Percentiles rank a stretch among this genome's conserved stretches.
Conservation (phyloP, 371 early-diverging fungal genomes). For the Parasitella parasitica region DNA sequence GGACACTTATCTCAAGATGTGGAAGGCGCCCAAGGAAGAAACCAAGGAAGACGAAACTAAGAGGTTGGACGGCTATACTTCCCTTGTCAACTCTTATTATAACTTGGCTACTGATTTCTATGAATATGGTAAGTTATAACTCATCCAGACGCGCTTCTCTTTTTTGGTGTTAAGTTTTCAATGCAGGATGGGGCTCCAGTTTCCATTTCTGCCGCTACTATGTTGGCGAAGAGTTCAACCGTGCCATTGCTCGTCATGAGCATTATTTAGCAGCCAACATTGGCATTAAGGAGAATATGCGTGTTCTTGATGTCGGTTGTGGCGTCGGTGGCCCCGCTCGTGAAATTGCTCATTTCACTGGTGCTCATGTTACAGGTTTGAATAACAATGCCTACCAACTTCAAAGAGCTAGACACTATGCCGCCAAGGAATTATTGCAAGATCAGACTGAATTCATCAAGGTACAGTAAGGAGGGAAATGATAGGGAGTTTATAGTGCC, state of each 20-base stretch:
- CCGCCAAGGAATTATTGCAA: slow-evolving; percentile 63
- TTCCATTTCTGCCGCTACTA: slow-evolving; percentile 91
- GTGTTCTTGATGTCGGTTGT: slow-evolving; percentile 87
- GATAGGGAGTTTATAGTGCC: neutral
- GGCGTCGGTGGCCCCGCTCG: slow-evolving; percentile 95
- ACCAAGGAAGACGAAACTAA: slow-evolving; percentile 51
- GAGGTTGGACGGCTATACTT: slow-evolving; percentile 64
- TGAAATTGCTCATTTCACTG: slow-evolving; percentile 86
- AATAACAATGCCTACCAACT: slow-evolving; percentile 97
- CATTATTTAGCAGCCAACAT: slow-evolving; percentile 80
- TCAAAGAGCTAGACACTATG: slow-evolving; percentile 73
- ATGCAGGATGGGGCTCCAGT: slow-evolving; percentile 73
- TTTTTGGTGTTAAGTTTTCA: neutral
- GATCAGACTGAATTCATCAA: slow-evolving; percentile 64
- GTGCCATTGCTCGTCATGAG: slow-evolving; percentile 90
- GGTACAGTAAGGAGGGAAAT: neutral
- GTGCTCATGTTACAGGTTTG: slow-evolving; percentile 86
- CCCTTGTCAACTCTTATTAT: slow-evolving; percentile 78
- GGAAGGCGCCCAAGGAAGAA: slow-evolving; percentile 54
- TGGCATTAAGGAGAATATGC: slow-evolving; percentile 65
- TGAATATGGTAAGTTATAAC: slow-evolving; percentile 53
- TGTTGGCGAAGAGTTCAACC: slow-evolving; percentile 73
- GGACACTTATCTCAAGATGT: slow-evolving; percentile 62
- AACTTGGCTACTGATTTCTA: slow-evolving; percentile 86
- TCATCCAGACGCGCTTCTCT: neutral